Base-by-base conservation (phyloP, 148 eudicot genomes). In the Rhododendron griersonianum region DNA sequence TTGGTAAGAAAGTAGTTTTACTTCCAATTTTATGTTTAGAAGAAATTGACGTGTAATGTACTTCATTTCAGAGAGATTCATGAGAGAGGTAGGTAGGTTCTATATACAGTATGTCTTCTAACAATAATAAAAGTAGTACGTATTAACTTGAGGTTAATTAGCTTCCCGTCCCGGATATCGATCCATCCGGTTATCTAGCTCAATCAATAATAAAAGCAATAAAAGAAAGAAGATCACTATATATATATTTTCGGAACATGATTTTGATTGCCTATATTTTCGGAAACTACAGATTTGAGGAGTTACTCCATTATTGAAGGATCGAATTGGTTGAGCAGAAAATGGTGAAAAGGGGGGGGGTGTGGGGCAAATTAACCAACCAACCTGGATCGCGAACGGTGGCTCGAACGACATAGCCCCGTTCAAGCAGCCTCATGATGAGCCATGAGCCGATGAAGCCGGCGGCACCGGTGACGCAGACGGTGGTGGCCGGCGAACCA, bases 361-460 rank as follows among this genome's bases (percentile, higher is more conserved):
- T 11, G 1, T 6, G 1, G 2, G 23, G 11, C 3, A 51, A 30
- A 30, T 30, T 30, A 35, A 35, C 37, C 37, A 19, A 2, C 47
- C 2, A 39, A 94, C 95, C 90, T 50, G 95, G 95, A 83, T 94
- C 94, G 18, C 95, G 92, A 8, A 94, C 95, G 11, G 96, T 94
- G 57, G 95, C 96, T 18, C 92, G 92, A 39, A 94, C 95, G 57
- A 9, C 75, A 75, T 94, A 94, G 61, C 92, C 95, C 13, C 90
- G 92, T 45, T 94, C 89, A 11, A 94, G 94, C 37, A 94, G 94
- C 53, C 92, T 89, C 96, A 93, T 94, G 85, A 93, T 90, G 37
- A 94, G 94, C 96, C 96, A 94, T 2, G 96, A 94, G 6, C 96
- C 96, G 45, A 94, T 87, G 83, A 90, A 94, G 1, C 96, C 96